Evolutionary conservation across 1,284 basidiomycete species (phyloP).

Genomic region (Singerocomus inundabilis): DNA sequence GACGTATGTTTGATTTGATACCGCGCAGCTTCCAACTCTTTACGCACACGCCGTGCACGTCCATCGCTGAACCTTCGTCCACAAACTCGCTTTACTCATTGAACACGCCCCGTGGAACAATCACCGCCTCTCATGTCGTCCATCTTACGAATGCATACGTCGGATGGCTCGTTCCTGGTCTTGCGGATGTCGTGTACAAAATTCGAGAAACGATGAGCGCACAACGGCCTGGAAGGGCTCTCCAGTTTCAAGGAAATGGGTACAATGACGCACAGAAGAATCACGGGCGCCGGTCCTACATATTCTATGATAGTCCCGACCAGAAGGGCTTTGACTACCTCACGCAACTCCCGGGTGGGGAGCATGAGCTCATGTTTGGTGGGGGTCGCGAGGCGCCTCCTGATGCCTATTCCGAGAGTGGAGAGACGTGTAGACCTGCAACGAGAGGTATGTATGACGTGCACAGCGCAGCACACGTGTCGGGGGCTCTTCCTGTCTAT

Average conservation of each 20-base stretch:
- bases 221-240: constrained; percentile 49
- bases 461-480: constrained; percentile 44
- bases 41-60: constrained; percentile 50
- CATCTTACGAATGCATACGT: constrained; percentile 82
- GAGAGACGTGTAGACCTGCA: constrained; percentile 39
- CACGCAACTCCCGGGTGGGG: constrained; percentile 57
- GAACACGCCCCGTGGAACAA: constrained; percentile 52
- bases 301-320: constrained; percentile 50
- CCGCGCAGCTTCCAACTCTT: constrained; percentile 46
- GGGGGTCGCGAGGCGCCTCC: constrained; percentile 42
- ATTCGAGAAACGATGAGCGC: constrained; percentile 66
- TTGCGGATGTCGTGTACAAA: constrained; percentile 58
- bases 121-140: constrained; percentile 59
- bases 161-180: constrained; percentile 63
- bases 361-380: constrained; percentile 63
- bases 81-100: constrained; percentile 39
- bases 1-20: neutral
- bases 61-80: constrained; percentile 34
- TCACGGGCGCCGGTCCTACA: constrained; percentile 48
- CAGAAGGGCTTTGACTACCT: constrained; percentile 63
- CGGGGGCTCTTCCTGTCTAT: constrained; percentile 45
- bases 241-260: constrained; percentile 33
- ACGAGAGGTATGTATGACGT: constrained; percentile 42
- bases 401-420: constrained; percentile 19
- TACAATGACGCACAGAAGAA: constrained; percentile 22